These are phyloP conservation scores for Podaxis sp. DNA, from an alignment of 768 basidiomycete genomes.

Conservation along the genomic window DNA sequence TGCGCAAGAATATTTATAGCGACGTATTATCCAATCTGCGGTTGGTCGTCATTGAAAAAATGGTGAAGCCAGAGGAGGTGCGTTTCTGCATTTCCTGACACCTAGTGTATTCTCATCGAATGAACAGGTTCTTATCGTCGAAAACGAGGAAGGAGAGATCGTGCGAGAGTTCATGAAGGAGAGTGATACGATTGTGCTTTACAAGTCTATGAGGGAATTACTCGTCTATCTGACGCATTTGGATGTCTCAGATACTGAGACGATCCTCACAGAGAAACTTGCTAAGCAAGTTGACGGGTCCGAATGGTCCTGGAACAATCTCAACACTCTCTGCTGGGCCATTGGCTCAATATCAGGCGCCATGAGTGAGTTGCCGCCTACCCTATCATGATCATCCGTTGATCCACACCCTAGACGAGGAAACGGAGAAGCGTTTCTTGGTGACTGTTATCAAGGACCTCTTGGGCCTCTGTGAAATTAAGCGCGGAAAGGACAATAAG, in stretches of 20 bases:
- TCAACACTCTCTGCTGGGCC: slow-evolving; percentile 99
- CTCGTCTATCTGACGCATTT: slow-evolving; percentile 97
- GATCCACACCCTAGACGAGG: slow-evolving; percentile 65
- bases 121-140: slow-evolving; percentile 88
- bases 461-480: slow-evolving; percentile 95
- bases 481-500: slow-evolving; percentile 99
- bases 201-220: slow-evolving; percentile 98
- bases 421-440: slow-evolving; percentile 97
- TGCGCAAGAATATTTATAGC: slow-evolving; percentile 92
- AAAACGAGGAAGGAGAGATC: slow-evolving; percentile 99
- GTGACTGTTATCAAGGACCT: slow-evolving; percentile 99
- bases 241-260: slow-evolving; percentile 94
- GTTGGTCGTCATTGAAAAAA: slow-evolving; percentile 94
- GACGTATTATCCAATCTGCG: slow-evolving; percentile 93
- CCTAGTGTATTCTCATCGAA: not conserved
- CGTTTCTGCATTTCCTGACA: slow-evolving; percentile 17
- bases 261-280: slow-evolving; percentile 95
- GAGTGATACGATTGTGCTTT: slow-evolving; percentile 94
- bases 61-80: slow-evolving; percentile 99
- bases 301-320: slow-evolving; percentile 99
- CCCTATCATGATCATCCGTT: not conserved
- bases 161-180: slow-evolving; percentile 99
- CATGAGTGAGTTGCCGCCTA: slow-evolving; percentile 71
- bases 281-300: slow-evolving; percentile 95
- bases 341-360: slow-evolving; percentile 99